These are phyloP conservation scores for Wallacemonas rigidus DNA, from an alignment of 208 protist genomes.

Conservation along the genomic window DNA sequence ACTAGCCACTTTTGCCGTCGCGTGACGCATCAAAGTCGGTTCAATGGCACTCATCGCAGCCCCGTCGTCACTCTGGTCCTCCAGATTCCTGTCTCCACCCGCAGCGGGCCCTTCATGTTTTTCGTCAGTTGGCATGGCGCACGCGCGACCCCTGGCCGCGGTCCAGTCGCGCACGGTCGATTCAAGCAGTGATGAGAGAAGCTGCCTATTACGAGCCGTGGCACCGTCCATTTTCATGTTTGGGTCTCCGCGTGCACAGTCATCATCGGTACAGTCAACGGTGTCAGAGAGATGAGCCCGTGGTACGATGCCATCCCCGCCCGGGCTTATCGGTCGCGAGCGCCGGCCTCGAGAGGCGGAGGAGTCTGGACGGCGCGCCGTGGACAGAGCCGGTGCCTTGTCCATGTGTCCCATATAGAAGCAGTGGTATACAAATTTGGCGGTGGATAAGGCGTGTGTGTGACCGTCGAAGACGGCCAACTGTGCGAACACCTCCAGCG, in stretches of 20 bases:
- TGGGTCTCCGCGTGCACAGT: neutral
- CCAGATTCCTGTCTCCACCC: neutral
- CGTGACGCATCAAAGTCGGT: no score
- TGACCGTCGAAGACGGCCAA: slow-evolving; percentile 27
- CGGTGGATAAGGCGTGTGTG: neutral
- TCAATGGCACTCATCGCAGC: no score
- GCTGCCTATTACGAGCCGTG: neutral
- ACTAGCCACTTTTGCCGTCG: neutral
- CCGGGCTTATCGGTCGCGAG: neutral
- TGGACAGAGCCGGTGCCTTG: neutral
- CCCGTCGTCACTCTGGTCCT: no score
- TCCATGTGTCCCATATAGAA: slow-evolving; percentile 6
- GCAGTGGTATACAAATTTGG: slow-evolving; percentile 2
- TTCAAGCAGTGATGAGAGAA: neutral
- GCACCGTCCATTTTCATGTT: neutral
- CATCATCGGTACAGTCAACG: no score
- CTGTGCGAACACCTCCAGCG: slow-evolving; percentile 36
- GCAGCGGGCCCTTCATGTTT: neutral
- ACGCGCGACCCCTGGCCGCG: neutral
- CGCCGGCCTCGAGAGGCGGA: neutral
- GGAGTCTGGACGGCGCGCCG: neutral
- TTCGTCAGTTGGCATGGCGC: neutral
- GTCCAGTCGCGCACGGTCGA: slow-evolving; percentile 10
- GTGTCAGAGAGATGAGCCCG: neutral
- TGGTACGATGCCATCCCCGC: neutral